Conservation (phyloP, 805 yeast species). For the baker's yeast (Saccharomyces cerevisiae) region DNA sequence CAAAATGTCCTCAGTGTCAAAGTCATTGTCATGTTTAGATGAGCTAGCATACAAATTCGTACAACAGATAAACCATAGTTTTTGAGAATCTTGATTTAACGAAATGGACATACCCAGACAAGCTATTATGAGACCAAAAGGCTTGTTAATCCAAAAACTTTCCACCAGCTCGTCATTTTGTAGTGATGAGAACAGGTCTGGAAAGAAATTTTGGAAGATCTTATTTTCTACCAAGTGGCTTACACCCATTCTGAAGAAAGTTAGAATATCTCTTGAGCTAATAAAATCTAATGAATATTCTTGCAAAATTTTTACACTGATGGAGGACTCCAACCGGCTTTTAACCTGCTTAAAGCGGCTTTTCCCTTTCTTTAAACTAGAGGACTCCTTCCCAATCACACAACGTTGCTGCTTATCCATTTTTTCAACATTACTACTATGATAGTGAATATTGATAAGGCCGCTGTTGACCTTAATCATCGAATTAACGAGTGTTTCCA, state of each 20-base stretch:
- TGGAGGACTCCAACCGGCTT: background rate
- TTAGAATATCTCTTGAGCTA: background rate
- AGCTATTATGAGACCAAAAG: background rate
- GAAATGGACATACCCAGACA: background rate
- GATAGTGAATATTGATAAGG: background rate
- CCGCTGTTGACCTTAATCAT: slow-evolving; percentile 10
- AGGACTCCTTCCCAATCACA: background rate
- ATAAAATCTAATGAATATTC: background rate
- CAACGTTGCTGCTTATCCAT: background rate
- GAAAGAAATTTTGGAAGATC: background rate
- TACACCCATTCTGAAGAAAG: background rate
- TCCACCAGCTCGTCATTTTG: background rate
- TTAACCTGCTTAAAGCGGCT: background rate
- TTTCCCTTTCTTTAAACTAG: background rate
- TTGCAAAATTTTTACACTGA: background rate
- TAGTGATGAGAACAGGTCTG: background rate
- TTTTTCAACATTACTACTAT: background rate
- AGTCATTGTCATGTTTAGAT: no score
- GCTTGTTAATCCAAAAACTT: background rate
- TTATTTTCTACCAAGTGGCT: background rate
- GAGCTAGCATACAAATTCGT: background rate
- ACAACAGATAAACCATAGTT: background rate
- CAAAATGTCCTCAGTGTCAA: background rate
- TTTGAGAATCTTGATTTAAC: background rate
- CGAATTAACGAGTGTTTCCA: slow-evolving; percentile 15